A percentile compares a stretch with the other conserved stretches of the same genome.
phyloP scores from a whole-genome alignment of 2,329 filamentous ascomycete species.

The Tympanopsis confertula region DNA sequence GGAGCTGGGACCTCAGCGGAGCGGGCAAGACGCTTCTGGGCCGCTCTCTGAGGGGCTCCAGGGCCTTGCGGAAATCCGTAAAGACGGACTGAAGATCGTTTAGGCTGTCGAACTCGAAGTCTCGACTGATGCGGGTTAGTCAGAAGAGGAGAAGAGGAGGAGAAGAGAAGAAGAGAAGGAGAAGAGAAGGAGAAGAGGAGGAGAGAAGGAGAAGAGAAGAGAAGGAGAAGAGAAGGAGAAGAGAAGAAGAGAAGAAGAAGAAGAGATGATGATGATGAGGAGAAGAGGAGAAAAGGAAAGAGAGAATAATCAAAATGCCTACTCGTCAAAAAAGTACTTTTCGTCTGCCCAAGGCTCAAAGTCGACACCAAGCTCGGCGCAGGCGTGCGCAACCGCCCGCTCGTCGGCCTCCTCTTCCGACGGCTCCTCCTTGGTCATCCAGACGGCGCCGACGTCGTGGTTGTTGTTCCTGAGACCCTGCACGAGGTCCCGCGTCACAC shows the following conservation, averaged over 20 bases:
- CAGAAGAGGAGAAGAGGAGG: background rate
- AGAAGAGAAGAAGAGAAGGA: background rate
- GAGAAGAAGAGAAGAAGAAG: background rate
- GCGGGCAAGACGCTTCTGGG: slow-evolving; percentile 45
- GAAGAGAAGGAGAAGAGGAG: background rate
- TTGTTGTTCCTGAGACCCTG: slow-evolving; percentile 27
- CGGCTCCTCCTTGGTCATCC: slow-evolving; percentile 64
- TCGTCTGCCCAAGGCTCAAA: slow-evolving; percentile 63
- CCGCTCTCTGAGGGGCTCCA: slow-evolving; percentile 57
- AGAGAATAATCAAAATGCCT: too few species aligned
- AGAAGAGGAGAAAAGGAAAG: background rate
- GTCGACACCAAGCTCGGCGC: slow-evolving; percentile 37
- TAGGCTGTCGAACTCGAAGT: slow-evolving; percentile 45
- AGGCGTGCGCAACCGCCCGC: slow-evolving; percentile 35
- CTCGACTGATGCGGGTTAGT: slow-evolving; percentile 35
- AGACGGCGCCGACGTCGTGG: slow-evolving; percentile 48
- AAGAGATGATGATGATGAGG: slow-evolving; percentile 7
- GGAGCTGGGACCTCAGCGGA: slow-evolving; percentile 38
- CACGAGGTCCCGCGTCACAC: slow-evolving; percentile 48
- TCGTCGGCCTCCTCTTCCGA: slow-evolving; percentile 61
- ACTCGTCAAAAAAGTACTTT: slow-evolving; percentile 74
- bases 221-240: background rate
- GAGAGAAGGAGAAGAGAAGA: slow-evolving; percentile 1
- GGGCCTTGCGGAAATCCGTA: slow-evolving; percentile 60
- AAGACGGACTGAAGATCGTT: slow-evolving; percentile 62